Conservation (phyloP, 1,284 basidiomycete genomes). For the Marasmius fiardii region DNA sequence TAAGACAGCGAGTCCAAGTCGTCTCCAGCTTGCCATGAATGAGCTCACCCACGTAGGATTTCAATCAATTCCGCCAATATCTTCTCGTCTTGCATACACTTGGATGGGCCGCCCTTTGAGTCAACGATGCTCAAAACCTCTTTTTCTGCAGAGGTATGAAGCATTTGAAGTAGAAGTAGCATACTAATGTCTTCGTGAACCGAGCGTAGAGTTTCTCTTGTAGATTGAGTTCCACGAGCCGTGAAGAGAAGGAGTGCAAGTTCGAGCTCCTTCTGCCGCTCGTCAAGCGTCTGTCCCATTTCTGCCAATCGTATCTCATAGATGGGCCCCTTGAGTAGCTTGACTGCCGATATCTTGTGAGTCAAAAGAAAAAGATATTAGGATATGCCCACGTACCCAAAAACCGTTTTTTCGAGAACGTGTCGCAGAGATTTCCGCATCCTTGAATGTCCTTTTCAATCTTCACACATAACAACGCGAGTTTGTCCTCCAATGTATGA, state of each 20-base stretch:
- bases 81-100: neutral
- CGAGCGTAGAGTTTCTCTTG: neutral
- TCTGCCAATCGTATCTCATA: conserved; percentile 17
- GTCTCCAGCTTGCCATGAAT: neutral
- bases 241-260: conserved; percentile 17
- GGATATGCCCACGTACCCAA: conserved; percentile 16
- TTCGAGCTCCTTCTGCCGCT: conserved; percentile 15
- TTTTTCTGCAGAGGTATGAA: neutral
- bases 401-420: conserved; percentile 20
- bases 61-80: neutral
- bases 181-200: neutral
- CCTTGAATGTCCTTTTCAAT: conserved; percentile 19
- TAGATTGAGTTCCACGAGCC: conserved; percentile 6
- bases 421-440: conserved; percentile 21
- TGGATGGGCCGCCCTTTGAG: neutral
- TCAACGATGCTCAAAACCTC: neutral
- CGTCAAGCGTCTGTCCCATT: conserved; percentile 12
- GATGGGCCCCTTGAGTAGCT: conserved; percentile 17
- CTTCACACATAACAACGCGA: conserved; percentile 14
- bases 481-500: conserved; percentile 14
- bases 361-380: neutral
- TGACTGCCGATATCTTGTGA: conserved; percentile 10
- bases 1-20: neutral
- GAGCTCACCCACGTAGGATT: neutral
- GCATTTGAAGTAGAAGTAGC: neutral